Conservation (phyloP, 2,329 filamentous ascomycete genomes). For the Venturia nashicola region DNA sequence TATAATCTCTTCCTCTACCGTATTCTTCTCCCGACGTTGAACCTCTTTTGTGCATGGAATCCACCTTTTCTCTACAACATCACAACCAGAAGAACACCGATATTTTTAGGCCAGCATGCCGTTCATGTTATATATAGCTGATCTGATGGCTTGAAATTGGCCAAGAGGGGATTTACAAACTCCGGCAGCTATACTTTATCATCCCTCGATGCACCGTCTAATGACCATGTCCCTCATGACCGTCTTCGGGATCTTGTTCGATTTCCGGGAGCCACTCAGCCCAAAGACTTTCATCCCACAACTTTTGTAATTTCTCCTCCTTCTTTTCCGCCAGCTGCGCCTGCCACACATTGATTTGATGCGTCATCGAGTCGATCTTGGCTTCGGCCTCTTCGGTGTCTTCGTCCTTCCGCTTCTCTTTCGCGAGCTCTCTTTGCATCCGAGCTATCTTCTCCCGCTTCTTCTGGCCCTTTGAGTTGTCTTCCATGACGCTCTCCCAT, state of each 20-base stretch:
- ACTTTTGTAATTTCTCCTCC: constrained; percentile 32
- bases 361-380: background rate
- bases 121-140: no score
- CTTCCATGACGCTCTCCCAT: constrained; percentile 27
- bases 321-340: constrained; percentile 22
- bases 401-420: background rate
- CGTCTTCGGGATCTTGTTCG: constrained; percentile 16
- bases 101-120: no score
- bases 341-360: background rate
- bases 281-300: constrained; percentile 52
- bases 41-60: no score
- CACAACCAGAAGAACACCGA: no score
- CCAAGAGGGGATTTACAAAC: no score
- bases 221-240: constrained; percentile 11
- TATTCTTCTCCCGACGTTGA: no score
- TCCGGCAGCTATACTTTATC: no score
- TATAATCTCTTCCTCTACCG: no score
- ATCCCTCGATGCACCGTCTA: background rate
- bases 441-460: constrained; percentile 8
- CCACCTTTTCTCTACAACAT: no score
- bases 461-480: constrained; percentile 12
- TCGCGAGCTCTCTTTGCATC: background rate
- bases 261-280: constrained; percentile 30
- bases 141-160: no score
- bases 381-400: background rate